Base-by-base conservation (phyloP, 768 basidiomycete genomes). In the Russula abietina region DNA sequence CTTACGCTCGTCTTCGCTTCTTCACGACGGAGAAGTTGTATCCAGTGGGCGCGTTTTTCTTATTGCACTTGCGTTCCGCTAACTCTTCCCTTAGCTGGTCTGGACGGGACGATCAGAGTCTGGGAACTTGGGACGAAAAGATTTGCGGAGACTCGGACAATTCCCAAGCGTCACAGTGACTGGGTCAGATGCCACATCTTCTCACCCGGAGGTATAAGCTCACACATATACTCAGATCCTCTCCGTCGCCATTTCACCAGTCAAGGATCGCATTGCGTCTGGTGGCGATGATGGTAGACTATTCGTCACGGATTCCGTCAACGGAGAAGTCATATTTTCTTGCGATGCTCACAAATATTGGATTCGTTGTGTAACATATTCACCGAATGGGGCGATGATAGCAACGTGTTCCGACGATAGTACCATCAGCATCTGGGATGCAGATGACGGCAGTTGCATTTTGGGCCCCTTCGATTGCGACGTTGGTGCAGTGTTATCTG, bases 401-500 rank as follows among this genome's bases (percentile, higher is more conserved):
- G 67, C 55, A 4, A 68, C 67, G 9, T 64, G 67, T 36, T 64
- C 67, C 11, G 48, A 59, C 3, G 67, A 68, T 43, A 33, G 28
- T n/a, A 60, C 38, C 4, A 59, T 68, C 26, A 48, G 30, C 38
- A 48, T 67, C 51, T 68, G 67, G 67, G 48, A 64, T 14, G 67
- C 57, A 22, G 48, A 67, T 5, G 33, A 14, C 3, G 55, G 61
- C 17, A 39, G 33, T 24, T 46, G 48, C 10, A 9, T 50, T 16
- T 3, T 51, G 22, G 61, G 17, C 1, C 55, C 55, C 19, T 24
- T 62, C 48, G 17, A 57, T 11, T 48, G 55, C 12, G 39, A 57
- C n/a, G 43, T 39, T 17, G 30, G 19, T 1, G 48, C 22, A 17
- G 61, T 62, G 28, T 22, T 62, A 12, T 62, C 49, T 2, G 28